Evolutionary conservation across 1,284 basidiomycete species (phyloP).

Genomic region (Cerioporus squamosus): DNA sequence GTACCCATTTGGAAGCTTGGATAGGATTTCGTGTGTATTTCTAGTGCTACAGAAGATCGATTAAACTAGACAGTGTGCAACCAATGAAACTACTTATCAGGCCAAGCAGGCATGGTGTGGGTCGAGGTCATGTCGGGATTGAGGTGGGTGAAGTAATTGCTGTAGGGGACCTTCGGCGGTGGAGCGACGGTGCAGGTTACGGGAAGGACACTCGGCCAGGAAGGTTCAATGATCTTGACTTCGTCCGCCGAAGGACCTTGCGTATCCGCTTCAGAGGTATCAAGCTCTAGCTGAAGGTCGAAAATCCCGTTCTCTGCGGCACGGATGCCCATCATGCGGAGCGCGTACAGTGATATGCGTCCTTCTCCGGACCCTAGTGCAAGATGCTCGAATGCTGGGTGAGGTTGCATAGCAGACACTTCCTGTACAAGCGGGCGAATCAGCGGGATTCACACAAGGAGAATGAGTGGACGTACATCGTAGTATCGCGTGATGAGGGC

Average conservation of each 20-base stretch:
- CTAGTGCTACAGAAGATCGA: too few species aligned
- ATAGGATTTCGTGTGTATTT: too few species aligned
- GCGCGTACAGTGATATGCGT: slow-evolving; percentile 16
- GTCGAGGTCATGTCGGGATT: not conserved
- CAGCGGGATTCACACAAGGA: too few species aligned
- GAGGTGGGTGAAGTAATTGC: slow-evolving; percentile 5
- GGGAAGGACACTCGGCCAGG: slow-evolving; percentile 4
- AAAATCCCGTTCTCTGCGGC: slow-evolving; percentile 10
- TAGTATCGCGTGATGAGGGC: slow-evolving; percentile 16
- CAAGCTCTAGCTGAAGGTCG: slow-evolving; percentile 16
- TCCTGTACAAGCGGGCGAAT: not conserved
- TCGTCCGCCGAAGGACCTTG: not conserved
- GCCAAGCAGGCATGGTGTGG: slow-evolving; percentile 1
- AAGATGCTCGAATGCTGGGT: slow-evolving; percentile 13
- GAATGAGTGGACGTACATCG: not conserved
- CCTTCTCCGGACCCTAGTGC: slow-evolving; percentile 13
- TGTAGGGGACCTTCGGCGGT: not conserved
- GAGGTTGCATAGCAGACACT: slow-evolving; percentile 15
- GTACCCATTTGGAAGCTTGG: too few species aligned
- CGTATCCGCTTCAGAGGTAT: not conserved
- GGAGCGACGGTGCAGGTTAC: slow-evolving; percentile 2
- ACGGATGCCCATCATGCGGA: slow-evolving; percentile 15
- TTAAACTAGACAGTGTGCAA: too few species aligned
- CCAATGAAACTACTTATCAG: too few species aligned
- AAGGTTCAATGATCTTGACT: not conserved